These are phyloP conservation scores for Boletus huronensis DNA, from an alignment of 768 basidiomycete species.

Conservation along the genomic window DNA sequence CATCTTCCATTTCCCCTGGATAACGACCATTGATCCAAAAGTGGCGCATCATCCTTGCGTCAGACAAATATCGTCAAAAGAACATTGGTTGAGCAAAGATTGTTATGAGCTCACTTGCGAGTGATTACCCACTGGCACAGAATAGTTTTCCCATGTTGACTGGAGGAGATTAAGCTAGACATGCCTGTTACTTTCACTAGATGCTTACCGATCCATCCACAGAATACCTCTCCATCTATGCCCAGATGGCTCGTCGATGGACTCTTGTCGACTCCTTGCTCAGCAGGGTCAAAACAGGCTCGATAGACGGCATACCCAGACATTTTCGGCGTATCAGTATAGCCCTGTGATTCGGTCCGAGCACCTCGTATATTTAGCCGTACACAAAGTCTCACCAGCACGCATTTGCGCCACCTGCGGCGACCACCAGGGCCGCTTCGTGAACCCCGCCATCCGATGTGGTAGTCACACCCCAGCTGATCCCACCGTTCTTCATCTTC, in stretches of 20 bases:
- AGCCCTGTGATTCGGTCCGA: background rate
- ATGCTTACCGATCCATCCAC: background rate
- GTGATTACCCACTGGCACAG: background rate
- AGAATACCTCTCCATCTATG: background rate
- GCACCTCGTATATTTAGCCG: background rate
- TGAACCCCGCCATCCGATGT: background rate
- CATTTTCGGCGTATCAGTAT: background rate
- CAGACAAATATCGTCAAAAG: background rate
- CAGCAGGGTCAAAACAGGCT: background rate
- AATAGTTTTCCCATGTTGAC: no score
- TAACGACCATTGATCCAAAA: background rate
- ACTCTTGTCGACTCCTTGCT: no score
- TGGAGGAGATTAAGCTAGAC: no score
- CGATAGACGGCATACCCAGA: background rate
- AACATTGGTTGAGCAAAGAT: background rate
- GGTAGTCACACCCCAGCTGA: background rate
- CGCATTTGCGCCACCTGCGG: background rate
- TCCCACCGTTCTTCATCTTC: background rate
- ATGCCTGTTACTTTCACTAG: background rate
- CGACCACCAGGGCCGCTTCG: background rate
- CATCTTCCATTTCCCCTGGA: background rate
- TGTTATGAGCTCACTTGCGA: background rate
- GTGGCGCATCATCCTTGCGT: no score
- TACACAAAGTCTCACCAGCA: background rate
- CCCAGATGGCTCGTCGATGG: no score